Evolutionary conservation across 352 stramenopile species (phyloP), one percentile per base, ranked within the genome.

Genomic region (Peronospora farinosa): DNA sequence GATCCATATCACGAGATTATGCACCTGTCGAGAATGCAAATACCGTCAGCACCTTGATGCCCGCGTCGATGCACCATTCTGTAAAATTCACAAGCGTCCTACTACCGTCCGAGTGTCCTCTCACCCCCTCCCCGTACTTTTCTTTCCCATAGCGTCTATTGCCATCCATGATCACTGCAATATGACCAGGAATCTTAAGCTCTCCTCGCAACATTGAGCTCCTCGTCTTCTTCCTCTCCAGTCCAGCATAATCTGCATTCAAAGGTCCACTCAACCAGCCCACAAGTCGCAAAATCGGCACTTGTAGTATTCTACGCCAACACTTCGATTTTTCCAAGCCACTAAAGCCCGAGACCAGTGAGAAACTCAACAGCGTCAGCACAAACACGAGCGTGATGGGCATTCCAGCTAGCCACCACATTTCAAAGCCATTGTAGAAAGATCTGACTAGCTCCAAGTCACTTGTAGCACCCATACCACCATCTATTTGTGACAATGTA

Each of bases 81-180:
- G 89, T 87, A 67, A 98, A 98, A 35, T 96, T 76, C 7, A 96
- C 89, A 13, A 99, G 74, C 54, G 91, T 97, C 69, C 87, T 92
- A 51, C 89, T 96, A 33, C 96, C 96, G 54, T 98, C 93, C 60
- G 85, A 90, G 63, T 99, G 96, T 40, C 96, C 96, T 62, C 74
- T 67, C 30, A 92, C 65, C 0, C 78, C 73, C 0, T 69, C 57
- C 19, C 84, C 84, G 52, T 92, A 92, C 32, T 78, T 88, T 13
- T 54, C 70, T 51, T 89, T 92, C 3, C 94, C 92, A 71, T 96
- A 98, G 45, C 95, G 86, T 28, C 91, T 85, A 60, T 98, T 98
- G 32, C 95, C 95, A 56, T 98, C 95, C 75, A 97, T 98, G 56
- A 98, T 97, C 43, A 98, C 86, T 0, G 92, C 95, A 15, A 98